These are phyloP conservation scores for Neonectria neomacrospora DNA, from an alignment of 2,329 filamentous ascomycete species.

Conservation along the genomic window DNA sequence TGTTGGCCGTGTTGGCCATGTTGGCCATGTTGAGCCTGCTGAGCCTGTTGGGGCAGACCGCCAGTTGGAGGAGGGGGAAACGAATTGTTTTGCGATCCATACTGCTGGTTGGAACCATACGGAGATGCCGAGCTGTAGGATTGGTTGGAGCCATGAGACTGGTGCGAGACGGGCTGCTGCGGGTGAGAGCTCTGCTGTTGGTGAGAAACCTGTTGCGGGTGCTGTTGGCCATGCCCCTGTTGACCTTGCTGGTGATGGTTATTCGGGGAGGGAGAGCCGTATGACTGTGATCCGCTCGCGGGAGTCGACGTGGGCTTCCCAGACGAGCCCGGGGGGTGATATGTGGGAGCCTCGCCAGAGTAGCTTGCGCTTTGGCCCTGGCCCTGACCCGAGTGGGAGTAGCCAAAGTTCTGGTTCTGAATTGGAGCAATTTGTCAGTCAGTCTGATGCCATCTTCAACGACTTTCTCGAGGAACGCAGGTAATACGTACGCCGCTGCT, in stretches of 20 bases:
- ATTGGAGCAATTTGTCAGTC: conserved; percentile 27
- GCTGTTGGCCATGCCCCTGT: conserved; percentile 6
- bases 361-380: conserved; percentile 63
- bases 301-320: conserved; percentile 44
- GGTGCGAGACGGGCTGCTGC: conserved; percentile 29
- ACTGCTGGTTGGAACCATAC: conserved; percentile 32
- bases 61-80: conserved; percentile 41
- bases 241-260: conserved; percentile 41
- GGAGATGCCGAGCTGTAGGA: conserved; percentile 36
- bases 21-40: conserved; percentile 28
- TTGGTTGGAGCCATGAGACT: conserved; percentile 34
- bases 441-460: conserved; percentile 3
- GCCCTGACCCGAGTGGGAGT: conserved; percentile 65
- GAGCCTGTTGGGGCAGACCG: conserved; percentile 36
- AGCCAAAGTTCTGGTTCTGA: conserved; percentile 70
- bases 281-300: conserved; percentile 43
- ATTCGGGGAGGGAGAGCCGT: conserved; percentile 42
- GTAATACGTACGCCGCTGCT: conserved; percentile 47
- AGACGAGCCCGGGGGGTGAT: conserved; percentile 49
- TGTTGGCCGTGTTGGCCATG: conserved; percentile 30
- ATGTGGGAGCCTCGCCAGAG: conserved; percentile 68
- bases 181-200: conserved; percentile 15
- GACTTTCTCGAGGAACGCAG: background rate
- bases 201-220: conserved; percentile 5
- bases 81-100: conserved; percentile 35